Base-by-base conservation (phyloP, 257 asterid genomes). In the Ajuga chamaepitys region DNA sequence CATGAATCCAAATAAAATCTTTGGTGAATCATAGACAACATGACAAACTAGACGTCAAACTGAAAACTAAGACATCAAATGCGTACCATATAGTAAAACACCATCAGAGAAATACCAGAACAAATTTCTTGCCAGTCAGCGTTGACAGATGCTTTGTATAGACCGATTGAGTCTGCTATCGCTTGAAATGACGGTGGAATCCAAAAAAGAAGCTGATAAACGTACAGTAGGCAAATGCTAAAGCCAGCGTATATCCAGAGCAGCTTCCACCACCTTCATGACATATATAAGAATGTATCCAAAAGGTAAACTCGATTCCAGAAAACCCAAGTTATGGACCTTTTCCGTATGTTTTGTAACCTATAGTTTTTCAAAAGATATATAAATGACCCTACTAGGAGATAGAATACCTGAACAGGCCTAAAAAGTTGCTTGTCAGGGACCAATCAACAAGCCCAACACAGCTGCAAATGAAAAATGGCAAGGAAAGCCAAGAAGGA, bases 401-500 rank as follows among this genome's bases (percentile, higher is more conserved):
- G 61, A 53, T 75, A 51, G 61, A 77, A 28, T 72, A 94, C 99
- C 99, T 88, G 88, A 94, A 94, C 78, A 94, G 95, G 69, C 99
- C 97, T 70, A 94, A 79, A 77, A 94, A 94, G 79, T 94, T 94
- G 93, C 99, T 90, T 41, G 97, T 84, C 67, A 94, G 71, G 50
- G 99, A 94, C 95, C 96, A 90, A 77, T 88, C 92, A 60, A 94
- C 96, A 60, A 94, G 95, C 42, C 97, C 96, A 76, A 90, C 85
- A 64, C 97, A 94, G 82, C 97, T 94, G 83, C 95, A 88, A 62
- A 88, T 74, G 60, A 94, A 94, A 75, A 89, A 88, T 9, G 99
- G 99, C 77, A 94, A 78, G 44, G 95, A 94, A 74, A 94, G 92
- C 99, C 99, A 94, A 74, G 97, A 94, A 51, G 99, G 99, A 70